Evolutionary conservation across 2,329 filamentous ascomycete species (phyloP), one percentile per base, ranked within the genome.

Genomic region (Aspergillus ruber): DNA sequence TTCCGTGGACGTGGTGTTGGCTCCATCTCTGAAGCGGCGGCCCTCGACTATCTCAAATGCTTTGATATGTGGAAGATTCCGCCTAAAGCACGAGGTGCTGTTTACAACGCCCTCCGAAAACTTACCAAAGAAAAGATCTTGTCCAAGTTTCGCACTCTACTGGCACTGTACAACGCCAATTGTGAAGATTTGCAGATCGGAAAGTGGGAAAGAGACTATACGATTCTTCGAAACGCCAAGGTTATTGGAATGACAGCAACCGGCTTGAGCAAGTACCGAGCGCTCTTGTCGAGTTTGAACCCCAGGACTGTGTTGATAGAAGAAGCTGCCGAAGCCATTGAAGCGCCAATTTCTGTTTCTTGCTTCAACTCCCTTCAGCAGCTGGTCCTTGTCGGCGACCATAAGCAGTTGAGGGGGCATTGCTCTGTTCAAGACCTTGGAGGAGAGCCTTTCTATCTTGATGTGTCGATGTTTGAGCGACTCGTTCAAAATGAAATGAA

Each of bases 401-500:
- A 94, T 56, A 80, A 88, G 64, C 89, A 94, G 60, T 73, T 94
- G 2, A 80, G 83, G 8, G 88, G 66, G 7, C 80, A 83, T 41
- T 86, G 83, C 48, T 78, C 85, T 40, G 73, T 86, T 1, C 70
- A 68, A 2, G 76, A 78, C 1, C 76, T 90, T 1, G 78, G 78
- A 32, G 67, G 71, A 0, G 63, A 75, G 0, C 85, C 85, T 0
- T 89, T 79, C 61, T 76, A 80, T 53, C 74, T 93, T 32, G 81
- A 86, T 27, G 69, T 89, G 0, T 93, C 88, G 0, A 77, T 94
- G 57, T 94, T 94, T 56, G 86, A 94, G 67, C 78, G 88, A 1
- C 73, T 94, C 12, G 78, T 93, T n/a, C 71, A 75, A 4, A 81
- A 87, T 13, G 61, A 74, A 0, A 68, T 90, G 15, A 78, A 81